Conservation (phyloP, 352 stramenopile species). For the Pythium rhizo-oryzae region DNA sequence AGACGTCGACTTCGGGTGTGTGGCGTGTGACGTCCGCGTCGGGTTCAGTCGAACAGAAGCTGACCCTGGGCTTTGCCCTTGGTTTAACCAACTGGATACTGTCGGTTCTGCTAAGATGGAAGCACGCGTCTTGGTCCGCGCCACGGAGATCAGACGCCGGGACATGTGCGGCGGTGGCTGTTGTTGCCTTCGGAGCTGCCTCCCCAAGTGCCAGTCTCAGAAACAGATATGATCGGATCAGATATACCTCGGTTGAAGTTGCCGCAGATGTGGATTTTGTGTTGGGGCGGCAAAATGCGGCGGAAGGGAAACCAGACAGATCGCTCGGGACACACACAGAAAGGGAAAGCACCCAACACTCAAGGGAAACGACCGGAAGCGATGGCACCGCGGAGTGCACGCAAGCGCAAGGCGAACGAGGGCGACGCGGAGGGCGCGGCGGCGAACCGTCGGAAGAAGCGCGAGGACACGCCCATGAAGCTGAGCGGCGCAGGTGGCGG, state of each 20-base stretch:
- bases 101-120: neutral
- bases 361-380: conserved; percentile 10
- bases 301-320: conserved; percentile 6
- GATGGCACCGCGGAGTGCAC: conserved; percentile 28
- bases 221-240: conserved; percentile 6
- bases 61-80: too few species aligned
- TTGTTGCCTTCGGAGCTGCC: too few species aligned
- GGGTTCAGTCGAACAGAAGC: too few species aligned
- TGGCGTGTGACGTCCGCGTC: too few species aligned
- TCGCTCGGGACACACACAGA: conserved; percentile 11
- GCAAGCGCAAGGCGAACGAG: conserved; percentile 19
- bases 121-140: neutral
- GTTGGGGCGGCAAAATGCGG: conserved; percentile 14
- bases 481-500: neutral
- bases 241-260: conserved; percentile 44
- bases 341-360: too few species aligned
- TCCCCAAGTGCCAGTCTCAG: neutral
- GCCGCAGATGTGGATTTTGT: neutral
- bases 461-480: conserved; percentile 23
- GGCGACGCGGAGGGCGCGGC: conserved; percentile 1
- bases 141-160: conserved; percentile 1
- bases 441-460: conserved; percentile 17
- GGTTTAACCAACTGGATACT: too few species aligned
- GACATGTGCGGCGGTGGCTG: neutral
- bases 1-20: too few species aligned